Base-by-base conservation (phyloP, 2,329 filamentous ascomycete genomes). In the Fusarium tuaranense region DNA sequence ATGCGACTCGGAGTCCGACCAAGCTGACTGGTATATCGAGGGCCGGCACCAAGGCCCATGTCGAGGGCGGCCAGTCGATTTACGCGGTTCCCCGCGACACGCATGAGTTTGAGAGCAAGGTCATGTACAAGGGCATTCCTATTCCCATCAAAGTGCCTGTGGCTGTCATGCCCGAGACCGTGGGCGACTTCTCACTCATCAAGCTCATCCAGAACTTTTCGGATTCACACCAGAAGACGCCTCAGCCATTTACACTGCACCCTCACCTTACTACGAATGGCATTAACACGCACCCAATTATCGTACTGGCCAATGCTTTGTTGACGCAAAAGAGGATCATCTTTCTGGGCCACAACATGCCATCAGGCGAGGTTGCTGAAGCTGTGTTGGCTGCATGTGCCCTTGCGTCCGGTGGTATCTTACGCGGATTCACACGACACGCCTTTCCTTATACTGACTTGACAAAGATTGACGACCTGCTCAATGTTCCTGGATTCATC, bases 371-470 rank as follows among this genome's bases (percentile, higher is more conserved):
- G 80, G 97, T 99, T 30, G 97, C 97, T 2, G 96, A 99, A 85
- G 96, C 97, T n/a, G 97, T 99, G 4, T 89, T 99, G 10, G 97
- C 95, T n/a, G 95, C 97, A 2, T 99, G 97, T 82, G 95, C 97
- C 13, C 88, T 99, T 57, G 96, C 94, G 16, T 98, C 95, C 14
- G 97, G 97, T 22, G 96, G 97, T 7, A 87, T 98, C n/a, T 86
- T 99, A 39, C 90, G 95, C 67, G 97, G 97, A 32, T 99, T 99
- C 83, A 98, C 96, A 10, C 91, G 97, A 20, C 95, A 98, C 84
- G 97, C 97, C 1, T 99, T 99, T 81, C 97, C 97, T 3, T 99
- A 99, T 81, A 99, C 97, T 1, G 97, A 99, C 84, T 88, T 99
- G 51, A 98, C 95, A 74, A 99, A 99, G 84, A 95, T 99, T 69